phyloP scores from a whole-genome alignment of 2,329 filamentous ascomycete species.

The Colletotrichum tabaci region DNA sequence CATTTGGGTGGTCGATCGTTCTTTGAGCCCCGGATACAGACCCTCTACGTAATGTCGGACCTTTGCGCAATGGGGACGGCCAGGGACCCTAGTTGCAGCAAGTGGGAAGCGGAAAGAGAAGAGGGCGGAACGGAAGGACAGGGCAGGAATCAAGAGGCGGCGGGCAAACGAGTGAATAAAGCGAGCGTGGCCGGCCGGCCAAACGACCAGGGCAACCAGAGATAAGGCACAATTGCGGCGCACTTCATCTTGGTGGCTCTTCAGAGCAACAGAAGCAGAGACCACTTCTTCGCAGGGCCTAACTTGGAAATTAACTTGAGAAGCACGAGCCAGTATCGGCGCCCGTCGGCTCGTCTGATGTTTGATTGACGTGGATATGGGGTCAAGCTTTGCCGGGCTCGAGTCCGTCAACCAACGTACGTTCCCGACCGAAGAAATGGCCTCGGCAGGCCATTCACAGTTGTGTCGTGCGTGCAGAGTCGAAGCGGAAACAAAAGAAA shows the following conservation, averaged over 20 bases:
- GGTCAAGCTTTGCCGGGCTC: constrained; percentile 12
- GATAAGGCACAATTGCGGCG: constrained; percentile 23
- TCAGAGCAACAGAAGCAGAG: constrained; percentile 7
- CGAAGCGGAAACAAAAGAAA: not conserved
- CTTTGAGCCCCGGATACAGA: constrained; percentile 16
- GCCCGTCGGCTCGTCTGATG: constrained; percentile 22
- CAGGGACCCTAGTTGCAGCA: constrained; percentile 8
- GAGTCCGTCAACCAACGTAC: constrained; percentile 17
- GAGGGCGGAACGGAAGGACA: constrained; percentile 1
- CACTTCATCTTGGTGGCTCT: constrained; percentile 18
- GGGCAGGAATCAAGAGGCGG: constrained; percentile 8
- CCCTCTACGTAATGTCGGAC: constrained; percentile 14
- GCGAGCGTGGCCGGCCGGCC: constrained; percentile 6
- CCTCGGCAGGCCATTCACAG: constrained; percentile 7
- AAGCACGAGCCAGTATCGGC: constrained; percentile 34
- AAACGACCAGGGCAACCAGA: constrained; percentile 14
- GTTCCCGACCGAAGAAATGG: constrained; percentile 14
- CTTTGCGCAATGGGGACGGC: constrained; percentile 11
- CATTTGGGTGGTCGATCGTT: constrained; percentile 12
- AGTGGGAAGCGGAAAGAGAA: constrained; percentile 3
- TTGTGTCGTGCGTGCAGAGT: not conserved
- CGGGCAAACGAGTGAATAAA: constrained; percentile 20
- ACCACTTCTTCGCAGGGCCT: constrained; percentile 22
- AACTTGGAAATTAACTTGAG: constrained; percentile 9
- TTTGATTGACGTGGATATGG: constrained; percentile 27